phyloP scores from a whole-genome alignment of 2,329 filamentous ascomycete species.

The Penicillium frequentans region DNA sequence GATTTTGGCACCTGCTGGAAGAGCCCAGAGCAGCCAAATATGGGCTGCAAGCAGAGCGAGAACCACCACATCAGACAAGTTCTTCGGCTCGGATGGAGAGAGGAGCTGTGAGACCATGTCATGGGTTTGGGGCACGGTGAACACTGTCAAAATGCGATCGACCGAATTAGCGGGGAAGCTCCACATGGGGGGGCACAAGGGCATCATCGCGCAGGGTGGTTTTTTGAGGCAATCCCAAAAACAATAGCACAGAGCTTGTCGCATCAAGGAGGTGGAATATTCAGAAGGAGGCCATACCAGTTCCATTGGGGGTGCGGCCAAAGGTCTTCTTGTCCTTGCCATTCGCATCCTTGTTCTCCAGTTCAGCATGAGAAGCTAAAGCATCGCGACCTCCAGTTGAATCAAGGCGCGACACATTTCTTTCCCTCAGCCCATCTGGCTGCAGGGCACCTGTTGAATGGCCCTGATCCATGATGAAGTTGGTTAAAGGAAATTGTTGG shows the following conservation, averaged over 20 bases:
- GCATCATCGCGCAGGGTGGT: neutral
- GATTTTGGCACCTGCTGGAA: conserved; percentile 69
- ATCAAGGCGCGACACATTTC: conserved; percentile 40
- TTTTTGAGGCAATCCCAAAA: neutral
- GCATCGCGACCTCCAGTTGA: conserved; percentile 51
- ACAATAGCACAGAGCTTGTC: neutral
- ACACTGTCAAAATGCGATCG: conserved; percentile 61
- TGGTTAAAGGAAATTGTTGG: conserved; percentile 22
- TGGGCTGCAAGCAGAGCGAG: conserved; percentile 75
- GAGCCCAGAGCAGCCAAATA: conserved; percentile 69
- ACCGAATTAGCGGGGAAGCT: conserved; percentile 21
- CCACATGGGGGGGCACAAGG: neutral
- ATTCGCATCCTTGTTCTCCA: conserved; percentile 48
- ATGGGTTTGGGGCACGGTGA: conserved; percentile 91
- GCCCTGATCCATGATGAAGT: conserved; percentile 39
- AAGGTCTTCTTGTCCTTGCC: conserved; percentile 73
- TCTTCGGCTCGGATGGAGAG: conserved; percentile 93
- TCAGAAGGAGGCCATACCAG: conserved; percentile 58
- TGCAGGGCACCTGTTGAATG: conserved; percentile 39
- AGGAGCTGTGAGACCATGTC: conserved; percentile 99
- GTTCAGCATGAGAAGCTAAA: conserved; percentile 30
- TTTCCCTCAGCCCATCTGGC: conserved; percentile 49
- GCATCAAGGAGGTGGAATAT: neutral
- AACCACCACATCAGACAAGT: conserved; percentile 80
- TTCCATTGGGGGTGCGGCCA: conserved; percentile 87